A percentile compares a stretch with the other conserved stretches of the same genome.
Evolutionary conservation across 1,139 yeast genomes (phyloP).

Genomic region (Suhomyces wounanorum): DNA sequence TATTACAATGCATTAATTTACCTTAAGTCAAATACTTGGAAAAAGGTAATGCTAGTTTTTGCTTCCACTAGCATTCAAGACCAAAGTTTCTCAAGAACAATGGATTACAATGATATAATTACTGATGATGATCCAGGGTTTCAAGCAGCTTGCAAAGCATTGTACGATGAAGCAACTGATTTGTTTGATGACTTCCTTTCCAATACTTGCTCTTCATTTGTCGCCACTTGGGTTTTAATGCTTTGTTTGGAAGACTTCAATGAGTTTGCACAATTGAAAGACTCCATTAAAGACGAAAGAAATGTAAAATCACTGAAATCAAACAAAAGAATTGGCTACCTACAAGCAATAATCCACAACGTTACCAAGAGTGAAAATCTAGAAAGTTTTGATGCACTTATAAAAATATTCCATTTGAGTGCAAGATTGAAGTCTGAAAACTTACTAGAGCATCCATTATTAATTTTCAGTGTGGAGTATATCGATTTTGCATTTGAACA

Average conservation of each 20-base stretch:
- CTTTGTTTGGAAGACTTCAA: conserved; percentile 41
- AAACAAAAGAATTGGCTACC: conserved; percentile 38
- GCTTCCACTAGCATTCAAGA: conserved; percentile 50
- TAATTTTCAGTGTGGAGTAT: conserved; percentile 41
- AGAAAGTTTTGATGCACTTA: conserved; percentile 46
- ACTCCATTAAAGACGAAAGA: not conserved
- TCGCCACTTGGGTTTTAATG: conserved; percentile 38
- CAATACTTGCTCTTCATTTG: conserved; percentile 28
- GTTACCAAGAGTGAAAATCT: conserved; percentile 37
- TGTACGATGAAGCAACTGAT: conserved; percentile 36
- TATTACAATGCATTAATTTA: conserved; percentile 41
- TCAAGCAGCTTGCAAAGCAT: conserved; percentile 27
- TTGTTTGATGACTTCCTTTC: conserved; percentile 31
- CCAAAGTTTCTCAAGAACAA: conserved; percentile 62
- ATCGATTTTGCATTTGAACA: conserved; percentile 41
- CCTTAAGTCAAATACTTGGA: conserved; percentile 55
- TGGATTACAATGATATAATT: conserved; percentile 42
- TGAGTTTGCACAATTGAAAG: conserved; percentile 32
- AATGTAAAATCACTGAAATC: conserved; percentile 21
- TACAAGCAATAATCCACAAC: conserved; percentile 37
- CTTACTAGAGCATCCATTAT: conserved; percentile 40
- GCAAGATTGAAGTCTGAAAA: conserved; percentile 32
- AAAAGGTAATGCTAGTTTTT: conserved; percentile 52
- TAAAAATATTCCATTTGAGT: conserved; percentile 47
- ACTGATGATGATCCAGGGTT: conserved; percentile 31